Conservation (phyloP, 1,284 basidiomycete species). For the Ceratobasidium sp. region DNA sequence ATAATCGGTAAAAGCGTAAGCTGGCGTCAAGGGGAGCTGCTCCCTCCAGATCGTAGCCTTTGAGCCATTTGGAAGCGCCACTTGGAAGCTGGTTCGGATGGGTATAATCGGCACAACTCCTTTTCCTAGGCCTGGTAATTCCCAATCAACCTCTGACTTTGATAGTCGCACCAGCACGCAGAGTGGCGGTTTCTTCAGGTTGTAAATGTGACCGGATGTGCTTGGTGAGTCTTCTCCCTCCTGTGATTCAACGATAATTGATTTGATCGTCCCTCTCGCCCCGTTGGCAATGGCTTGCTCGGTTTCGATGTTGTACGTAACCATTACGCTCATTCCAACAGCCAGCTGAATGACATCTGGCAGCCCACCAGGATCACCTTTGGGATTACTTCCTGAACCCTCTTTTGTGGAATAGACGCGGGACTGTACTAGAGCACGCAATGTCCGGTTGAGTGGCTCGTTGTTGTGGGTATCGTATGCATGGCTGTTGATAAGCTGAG, state of each 20-base stretch:
- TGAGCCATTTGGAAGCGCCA: not conserved
- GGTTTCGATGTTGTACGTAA: constrained; percentile 41
- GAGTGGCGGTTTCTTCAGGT: constrained; percentile 54
- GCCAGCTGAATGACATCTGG: constrained; percentile 55
- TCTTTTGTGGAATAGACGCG: no score
- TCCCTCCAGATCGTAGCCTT: constrained; percentile 39
- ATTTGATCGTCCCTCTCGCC: constrained; percentile 10
- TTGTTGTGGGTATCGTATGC: no score
- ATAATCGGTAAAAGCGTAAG: constrained; percentile 59
- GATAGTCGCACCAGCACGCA: constrained; percentile 58
- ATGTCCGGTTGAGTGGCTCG: no score
- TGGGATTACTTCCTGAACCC: not conserved
- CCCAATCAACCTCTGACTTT: constrained; percentile 52
- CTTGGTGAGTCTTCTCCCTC: not conserved
- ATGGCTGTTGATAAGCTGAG: no score
- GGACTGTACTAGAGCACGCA: no score
- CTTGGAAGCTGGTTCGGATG: not conserved
- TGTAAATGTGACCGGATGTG: not conserved
- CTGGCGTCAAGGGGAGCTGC: constrained; percentile 55
- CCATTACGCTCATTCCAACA: constrained; percentile 57
- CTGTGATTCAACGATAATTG: not conserved
- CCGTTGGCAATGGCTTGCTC: constrained; percentile 44
- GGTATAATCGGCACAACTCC: constrained; percentile 55
- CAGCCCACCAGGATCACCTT: not conserved
- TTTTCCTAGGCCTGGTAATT: constrained; percentile 52